phyloP scores from a whole-genome alignment of 2,329 filamentous ascomycete genomes.

The Aureobasidium lini region DNA sequence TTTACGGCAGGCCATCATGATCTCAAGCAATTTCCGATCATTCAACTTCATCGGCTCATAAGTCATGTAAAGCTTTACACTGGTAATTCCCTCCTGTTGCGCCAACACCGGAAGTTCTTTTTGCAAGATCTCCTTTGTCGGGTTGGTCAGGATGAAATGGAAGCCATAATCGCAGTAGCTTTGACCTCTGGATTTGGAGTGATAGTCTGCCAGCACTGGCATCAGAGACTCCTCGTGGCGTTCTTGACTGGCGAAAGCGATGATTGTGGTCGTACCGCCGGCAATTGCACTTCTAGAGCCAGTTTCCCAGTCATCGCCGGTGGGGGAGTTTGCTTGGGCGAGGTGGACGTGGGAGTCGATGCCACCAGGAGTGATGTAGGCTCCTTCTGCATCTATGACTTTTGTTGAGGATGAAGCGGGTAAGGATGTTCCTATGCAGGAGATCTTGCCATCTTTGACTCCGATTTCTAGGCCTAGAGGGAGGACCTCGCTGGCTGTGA shows the following conservation, averaged over 20 bases:
- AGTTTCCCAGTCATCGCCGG: conserved; percentile 39
- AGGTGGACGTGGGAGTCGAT: conserved; percentile 46
- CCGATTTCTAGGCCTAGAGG: conserved; percentile 39
- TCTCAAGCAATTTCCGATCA: conserved; percentile 44
- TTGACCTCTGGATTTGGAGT: conserved; percentile 36
- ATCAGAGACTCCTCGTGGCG: conserved; percentile 40
- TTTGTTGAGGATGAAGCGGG: conserved; percentile 27
- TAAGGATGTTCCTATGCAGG: conserved; percentile 36
- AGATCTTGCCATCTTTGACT: conserved; percentile 40
- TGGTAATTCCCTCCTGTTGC: conserved; percentile 37
- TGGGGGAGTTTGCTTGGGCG: conserved; percentile 37
- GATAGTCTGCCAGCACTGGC: conserved; percentile 41
- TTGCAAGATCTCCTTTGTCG: conserved; percentile 32
- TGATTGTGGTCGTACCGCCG: conserved; percentile 52
- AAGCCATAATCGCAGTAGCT: conserved; percentile 52
- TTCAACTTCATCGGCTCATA: conserved; percentile 44
- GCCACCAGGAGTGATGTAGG: conserved; percentile 41
- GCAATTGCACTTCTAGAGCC: conserved; percentile 50
- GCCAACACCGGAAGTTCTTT: conserved; percentile 36
- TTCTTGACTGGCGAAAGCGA: conserved; percentile 50
- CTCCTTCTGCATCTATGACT: conserved; percentile 39
- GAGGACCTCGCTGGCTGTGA: conserved; percentile 41
- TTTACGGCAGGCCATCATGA: conserved; percentile 41
- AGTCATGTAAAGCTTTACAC: conserved; percentile 48
- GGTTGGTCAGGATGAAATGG: conserved; percentile 46